Evolutionary conservation across 176 grass and related monocot genomes (phyloP), one percentile per base, ranked within the genome.

Genomic region (Oryza glaberrima): DNA sequence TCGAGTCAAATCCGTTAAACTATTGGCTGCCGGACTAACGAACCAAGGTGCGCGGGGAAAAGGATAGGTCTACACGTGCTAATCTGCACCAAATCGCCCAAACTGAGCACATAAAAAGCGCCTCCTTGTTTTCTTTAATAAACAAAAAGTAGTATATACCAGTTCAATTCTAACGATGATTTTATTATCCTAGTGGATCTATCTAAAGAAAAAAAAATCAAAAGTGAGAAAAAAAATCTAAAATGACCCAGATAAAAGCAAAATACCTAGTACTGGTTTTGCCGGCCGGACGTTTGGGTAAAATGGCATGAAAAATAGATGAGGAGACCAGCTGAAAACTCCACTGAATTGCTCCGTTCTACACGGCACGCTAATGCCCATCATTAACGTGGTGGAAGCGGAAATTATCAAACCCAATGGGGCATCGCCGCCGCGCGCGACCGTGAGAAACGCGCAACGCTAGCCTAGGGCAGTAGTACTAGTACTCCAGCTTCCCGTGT

Each of bases 1-100:
- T 51, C 10, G 8, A 12, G 67, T 90, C 73, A 90, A 78, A 45
- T 19, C 34, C 5, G 40, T 36, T 82, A 82, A 89, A 72, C 30
- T 15, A 72, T 40, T 1, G 82, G 38, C 28, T 20, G 75, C 45
- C 23, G 36, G 56, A 20, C 43, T 49, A 75, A 84, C 76, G 26
- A 79, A 69, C 51, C 28, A 52, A 41, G 58, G 20, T 12, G 76
- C 54, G 7, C 54, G 7, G 56, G 0, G 23, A 69, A 76, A 43
- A 14, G 5, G 14, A 58, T 43, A 45, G 15, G 64, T 41, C n/a
- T 19, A 54, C 81, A 73, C 58, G 75, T 35, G 34, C 77, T 44
- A 45, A 40, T 20, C 10, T 1, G 36, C 36, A 17, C 49, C 48
- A 7, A 49, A 56, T 38, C 3, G 11, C 16, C 35, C 40, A 47